Evolutionary conservation across 1,139 yeast genomes (phyloP).

Genomic region (Saccharomyces hybrid): DNA sequence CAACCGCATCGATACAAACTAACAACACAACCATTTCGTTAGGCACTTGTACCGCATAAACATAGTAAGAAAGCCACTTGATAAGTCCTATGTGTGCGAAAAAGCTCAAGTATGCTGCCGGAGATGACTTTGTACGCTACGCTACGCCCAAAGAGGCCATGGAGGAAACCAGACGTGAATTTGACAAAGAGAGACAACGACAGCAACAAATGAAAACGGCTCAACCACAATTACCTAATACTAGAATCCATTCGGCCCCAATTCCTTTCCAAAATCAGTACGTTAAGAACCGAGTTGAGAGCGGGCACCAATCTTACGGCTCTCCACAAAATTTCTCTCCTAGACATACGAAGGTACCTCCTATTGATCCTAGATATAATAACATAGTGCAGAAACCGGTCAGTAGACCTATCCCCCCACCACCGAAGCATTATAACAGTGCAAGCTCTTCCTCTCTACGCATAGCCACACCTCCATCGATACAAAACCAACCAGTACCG

Average conservation of each 20-base stretch:
- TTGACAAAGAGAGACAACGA: slow-evolving; percentile 20
- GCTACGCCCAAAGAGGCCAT: slow-evolving; percentile 33
- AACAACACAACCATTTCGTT: neutral
- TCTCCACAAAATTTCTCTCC: neutral
- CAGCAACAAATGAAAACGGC: slow-evolving; percentile 7
- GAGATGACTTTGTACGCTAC: slow-evolving; percentile 30
- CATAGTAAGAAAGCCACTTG: neutral
- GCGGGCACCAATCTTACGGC: neutral
- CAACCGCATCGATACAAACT: neutral
- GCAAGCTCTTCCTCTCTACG: neutral
- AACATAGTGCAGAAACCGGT: neutral
- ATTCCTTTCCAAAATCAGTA: neutral
- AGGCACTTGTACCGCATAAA: neutral
- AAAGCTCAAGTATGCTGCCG: slow-evolving; percentile 30
- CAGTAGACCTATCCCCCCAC: neutral
- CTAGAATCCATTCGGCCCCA: neutral
- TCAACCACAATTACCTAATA: slow-evolving; percentile 5
- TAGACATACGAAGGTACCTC: neutral
- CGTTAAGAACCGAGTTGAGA: neutral
- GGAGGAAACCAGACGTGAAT: slow-evolving; percentile 24
- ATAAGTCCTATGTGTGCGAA: slow-evolving; percentile 23
- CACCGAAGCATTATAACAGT: neutral
- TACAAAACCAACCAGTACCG: neutral
- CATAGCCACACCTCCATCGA: neutral
- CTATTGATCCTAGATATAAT: neutral